Percentiles rank a stretch among this genome's conserved stretches.
phyloP scores from a whole-genome alignment of 2,329 filamentous ascomycete species.

The Aspergillus oerlinghausenensis region DNA sequence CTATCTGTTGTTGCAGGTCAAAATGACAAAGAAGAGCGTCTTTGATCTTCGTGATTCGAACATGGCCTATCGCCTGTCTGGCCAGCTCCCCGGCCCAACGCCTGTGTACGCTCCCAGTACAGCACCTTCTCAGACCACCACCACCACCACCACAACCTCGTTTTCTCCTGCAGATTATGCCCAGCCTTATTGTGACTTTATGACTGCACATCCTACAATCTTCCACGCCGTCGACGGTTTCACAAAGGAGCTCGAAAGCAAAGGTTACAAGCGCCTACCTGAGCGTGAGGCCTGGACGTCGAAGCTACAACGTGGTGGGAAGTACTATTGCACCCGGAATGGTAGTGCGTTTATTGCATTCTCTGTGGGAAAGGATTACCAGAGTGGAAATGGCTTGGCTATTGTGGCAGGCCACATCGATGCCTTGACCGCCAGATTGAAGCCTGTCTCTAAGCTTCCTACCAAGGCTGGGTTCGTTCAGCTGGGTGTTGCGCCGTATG shows the following conservation, averaged over 20 bases:
- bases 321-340: slow-evolving; percentile 85
- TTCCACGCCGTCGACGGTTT: slow-evolving; percentile 86
- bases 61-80: slow-evolving; percentile 28
- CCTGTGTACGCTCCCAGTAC: not conserved
- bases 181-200: slow-evolving; percentile 79
- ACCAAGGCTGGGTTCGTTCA: slow-evolving; percentile 81
- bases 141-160: slow-evolving; percentile 7
- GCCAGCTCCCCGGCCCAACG: slow-evolving; percentile 21
- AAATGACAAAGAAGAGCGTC: slow-evolving; percentile 31
- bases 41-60: slow-evolving; percentile 23
- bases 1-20: not conserved
- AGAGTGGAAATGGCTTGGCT: slow-evolving; percentile 77
- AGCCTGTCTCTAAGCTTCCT: slow-evolving; percentile 83
- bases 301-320: slow-evolving; percentile 71
- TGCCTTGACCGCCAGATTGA: slow-evolving; percentile 82
- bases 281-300: slow-evolving; percentile 72
- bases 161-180: slow-evolving; percentile 60
- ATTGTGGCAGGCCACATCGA: slow-evolving; percentile 93
- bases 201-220: slow-evolving; percentile 85
- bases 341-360: slow-evolving; percentile 83
- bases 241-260: slow-evolving; percentile 63
- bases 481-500: slow-evolving; percentile 88
- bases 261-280: slow-evolving; percentile 71
- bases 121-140: not conserved
- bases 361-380: slow-evolving; percentile 72